Conservation (phyloP, 148 eudicot genomes). For the Bassia scoparia region DNA sequence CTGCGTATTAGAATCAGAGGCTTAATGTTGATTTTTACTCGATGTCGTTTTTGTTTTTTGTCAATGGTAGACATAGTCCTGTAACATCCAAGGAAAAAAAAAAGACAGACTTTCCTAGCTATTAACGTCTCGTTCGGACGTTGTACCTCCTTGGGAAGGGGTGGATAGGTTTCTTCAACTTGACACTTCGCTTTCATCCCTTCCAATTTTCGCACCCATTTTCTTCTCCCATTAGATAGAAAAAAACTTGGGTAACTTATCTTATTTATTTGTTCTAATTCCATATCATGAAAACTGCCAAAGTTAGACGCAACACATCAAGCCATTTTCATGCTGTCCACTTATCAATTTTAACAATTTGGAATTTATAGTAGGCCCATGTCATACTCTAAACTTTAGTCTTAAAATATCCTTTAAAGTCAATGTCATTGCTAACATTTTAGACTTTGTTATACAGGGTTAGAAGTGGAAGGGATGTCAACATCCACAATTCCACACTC, state of each 20-base stretch:
- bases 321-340: background rate
- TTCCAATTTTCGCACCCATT: background rate
- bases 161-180: background rate
- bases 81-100: background rate
- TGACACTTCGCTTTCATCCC: background rate
- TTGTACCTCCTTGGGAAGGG: background rate
- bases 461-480: conserved; percentile 7
- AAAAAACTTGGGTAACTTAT: background rate
- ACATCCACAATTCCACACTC: background rate
- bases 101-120: background rate
- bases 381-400: background rate
- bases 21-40: no score
- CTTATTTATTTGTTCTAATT: background rate
- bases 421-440: background rate
- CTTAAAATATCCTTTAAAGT: background rate
- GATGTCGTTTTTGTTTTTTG: no score
- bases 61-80: no score
- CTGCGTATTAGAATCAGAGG: no score
- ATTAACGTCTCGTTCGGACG: background rate
- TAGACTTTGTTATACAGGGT: background rate
- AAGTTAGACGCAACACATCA: background rate
- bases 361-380: background rate
- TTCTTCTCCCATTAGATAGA: background rate
- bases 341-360: background rate
- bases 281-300: background rate